phyloP scores from a whole-genome alignment of 2,329 filamentous ascomycete genomes.

The Trichoderma lentiforme region DNA sequence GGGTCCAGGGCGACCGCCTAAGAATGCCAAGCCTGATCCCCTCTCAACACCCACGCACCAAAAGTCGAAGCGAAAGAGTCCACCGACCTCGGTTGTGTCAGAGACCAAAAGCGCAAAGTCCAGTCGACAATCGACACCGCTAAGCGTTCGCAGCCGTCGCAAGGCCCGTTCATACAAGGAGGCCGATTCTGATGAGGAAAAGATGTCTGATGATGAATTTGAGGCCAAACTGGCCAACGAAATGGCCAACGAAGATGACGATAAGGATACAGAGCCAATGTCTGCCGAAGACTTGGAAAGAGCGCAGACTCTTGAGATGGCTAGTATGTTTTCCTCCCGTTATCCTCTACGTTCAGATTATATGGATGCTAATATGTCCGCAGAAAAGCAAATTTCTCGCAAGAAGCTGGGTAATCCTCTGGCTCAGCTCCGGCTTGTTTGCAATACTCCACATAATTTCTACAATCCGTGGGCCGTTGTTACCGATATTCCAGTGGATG shows the following conservation, averaged over 20 bases:
- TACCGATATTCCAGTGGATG: conserved; percentile 62
- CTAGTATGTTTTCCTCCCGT: conserved; percentile 54
- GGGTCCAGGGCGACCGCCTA: conserved; percentile 24
- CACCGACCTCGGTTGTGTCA: conserved; percentile 32
- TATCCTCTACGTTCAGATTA: background rate
- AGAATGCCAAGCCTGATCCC: conserved; percentile 26
- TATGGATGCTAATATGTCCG: conserved; percentile 25
- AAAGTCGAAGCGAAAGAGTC: conserved; percentile 33
- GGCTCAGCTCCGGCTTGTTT: conserved; percentile 86
- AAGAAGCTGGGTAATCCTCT: conserved; percentile 94
- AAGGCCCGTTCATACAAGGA: conserved; percentile 52
- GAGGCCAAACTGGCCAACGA: conserved; percentile 72
- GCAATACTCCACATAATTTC: conserved; percentile 94
- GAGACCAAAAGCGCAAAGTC: conserved; percentile 69
- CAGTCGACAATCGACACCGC: conserved; percentile 71
- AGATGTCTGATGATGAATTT: conserved; percentile 76
- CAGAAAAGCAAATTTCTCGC: conserved; percentile 76
- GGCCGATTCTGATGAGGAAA: conserved; percentile 57
- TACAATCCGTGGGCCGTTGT: conserved; percentile 80
- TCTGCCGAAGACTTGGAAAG: conserved; percentile 61
- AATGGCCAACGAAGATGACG: conserved; percentile 42
- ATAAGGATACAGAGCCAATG: conserved; percentile 30
- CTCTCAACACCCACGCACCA: conserved; percentile 22
- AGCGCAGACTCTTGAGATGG: conserved; percentile 67
- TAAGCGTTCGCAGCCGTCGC: conserved; percentile 49